Percentiles rank a stretch among this genome's conserved stretches.
These are phyloP conservation scores for Thermomucor indicae-seudaticae DNA, from an alignment of 371 early-diverging fungal species.

Conservation along the genomic window DNA sequence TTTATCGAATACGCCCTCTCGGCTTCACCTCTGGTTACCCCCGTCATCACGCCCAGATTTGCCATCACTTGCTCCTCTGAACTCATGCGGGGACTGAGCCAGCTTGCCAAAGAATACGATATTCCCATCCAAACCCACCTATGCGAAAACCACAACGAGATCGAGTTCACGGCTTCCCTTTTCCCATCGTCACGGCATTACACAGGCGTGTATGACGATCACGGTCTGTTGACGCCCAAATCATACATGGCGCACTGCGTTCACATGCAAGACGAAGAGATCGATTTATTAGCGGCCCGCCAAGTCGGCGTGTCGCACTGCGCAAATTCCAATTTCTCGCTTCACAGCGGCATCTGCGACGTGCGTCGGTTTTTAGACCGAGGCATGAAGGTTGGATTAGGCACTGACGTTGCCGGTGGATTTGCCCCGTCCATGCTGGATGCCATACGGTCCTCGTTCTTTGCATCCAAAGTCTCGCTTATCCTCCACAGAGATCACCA, in stretches of 20 bases:
- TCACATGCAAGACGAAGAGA: conserved; percentile 74
- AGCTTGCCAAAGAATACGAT: conserved; percentile 62
- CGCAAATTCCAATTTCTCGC: conserved; percentile 84
- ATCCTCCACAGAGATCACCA: conserved; percentile 31
- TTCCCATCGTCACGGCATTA: conserved; percentile 72
- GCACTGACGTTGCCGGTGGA: conserved; percentile 92
- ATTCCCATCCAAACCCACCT: conserved; percentile 83
- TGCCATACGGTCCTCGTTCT: conserved; percentile 75
- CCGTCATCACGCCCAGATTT: conserved; percentile 89
- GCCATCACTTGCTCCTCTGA: conserved; percentile 74
- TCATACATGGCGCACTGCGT: conserved; percentile 93
- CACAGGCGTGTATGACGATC: conserved; percentile 71
- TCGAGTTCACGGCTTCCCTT: conserved; percentile 61
- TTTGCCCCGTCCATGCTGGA: conserved; percentile 81
- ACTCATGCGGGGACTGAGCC: conserved; percentile 65
- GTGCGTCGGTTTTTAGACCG: conserved; percentile 68
- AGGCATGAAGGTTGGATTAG: conserved; percentile 83
- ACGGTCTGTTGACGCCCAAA: conserved; percentile 55
- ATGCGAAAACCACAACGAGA: conserved; percentile 79
- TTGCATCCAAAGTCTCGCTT: conserved; percentile 58
- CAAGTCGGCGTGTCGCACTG: conserved; percentile 86
- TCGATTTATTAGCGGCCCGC: conserved; percentile 50
- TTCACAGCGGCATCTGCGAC: conserved; percentile 80
- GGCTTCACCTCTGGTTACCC: conserved; percentile 50
- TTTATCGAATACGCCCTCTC: conserved; percentile 60